Evolutionary conservation across 192 early-diverging fungal genomes (phyloP), one percentile per base, ranked within the genome.

Genomic region (Jimgerdemannia lactiflua): DNA sequence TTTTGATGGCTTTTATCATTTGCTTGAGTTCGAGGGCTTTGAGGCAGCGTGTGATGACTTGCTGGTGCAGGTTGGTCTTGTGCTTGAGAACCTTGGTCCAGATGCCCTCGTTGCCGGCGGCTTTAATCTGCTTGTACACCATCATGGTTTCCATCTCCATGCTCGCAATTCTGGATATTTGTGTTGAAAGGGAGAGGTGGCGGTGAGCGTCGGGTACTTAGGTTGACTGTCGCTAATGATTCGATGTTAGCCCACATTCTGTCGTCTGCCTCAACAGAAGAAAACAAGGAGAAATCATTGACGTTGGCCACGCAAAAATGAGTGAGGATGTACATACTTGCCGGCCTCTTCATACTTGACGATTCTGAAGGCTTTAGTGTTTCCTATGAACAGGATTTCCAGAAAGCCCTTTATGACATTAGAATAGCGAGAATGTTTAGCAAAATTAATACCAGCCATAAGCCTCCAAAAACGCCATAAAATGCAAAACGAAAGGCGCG

Each of bases 1-100:
- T 91, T 74, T 97, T 97, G 73, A 97, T 87, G 17, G 89, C 83
- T 79, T 97, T 97, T 65, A 97, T 95, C 54, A 95, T 74, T 71
- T 86, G 83, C 67, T 89, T 91, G 75, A 92, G 91, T 76, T 98
- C 96, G 29, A 98, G 85, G 11, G 69, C 81, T 75, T 95, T 95
- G 42, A 97, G 85, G 71, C 88, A 86, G 65, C 93, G 91, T 54
- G 85, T 93, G 43, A 97, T 90, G 9, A 94, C 88, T 70, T 90
- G 84, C 49, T 86, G 83, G 63, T 93, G 92, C 39, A 98, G 71
- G 69, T 91, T 92, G n/a, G 91, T 94, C 74, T 92, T 90, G 49
- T 87, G 83, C 79, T 93, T 92, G 10, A 98, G 77, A 40, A 93
- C 89, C 74, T 92, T 94, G 42, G 92, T 86, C 95, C 95, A 96